Evolutionary conservation across 441 rosid species (phyloP).

Genomic region (Euphorbia corollata): DNA sequence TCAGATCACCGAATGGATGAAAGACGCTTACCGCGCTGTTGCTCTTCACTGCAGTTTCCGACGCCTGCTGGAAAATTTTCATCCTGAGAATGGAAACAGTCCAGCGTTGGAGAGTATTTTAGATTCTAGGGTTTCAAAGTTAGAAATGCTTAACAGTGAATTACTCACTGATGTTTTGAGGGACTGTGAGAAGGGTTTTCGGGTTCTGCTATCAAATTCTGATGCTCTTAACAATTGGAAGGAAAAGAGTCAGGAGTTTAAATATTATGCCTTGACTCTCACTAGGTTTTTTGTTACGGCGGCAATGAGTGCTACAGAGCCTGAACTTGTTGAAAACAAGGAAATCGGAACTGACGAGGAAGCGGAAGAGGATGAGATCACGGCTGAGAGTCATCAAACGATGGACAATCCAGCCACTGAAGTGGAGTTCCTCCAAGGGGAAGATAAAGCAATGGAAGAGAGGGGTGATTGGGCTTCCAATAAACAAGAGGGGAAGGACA

Average conservation of each 20-base stretch:
- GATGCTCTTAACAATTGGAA: slow-evolving; percentile 16
- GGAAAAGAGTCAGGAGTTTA: slow-evolving; percentile 23
- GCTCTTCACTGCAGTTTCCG: slow-evolving; percentile 46
- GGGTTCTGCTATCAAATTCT: slow-evolving; percentile 26
- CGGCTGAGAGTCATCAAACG: neutral
- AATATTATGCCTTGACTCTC: slow-evolving; percentile 26
- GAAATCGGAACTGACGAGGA: neutral
- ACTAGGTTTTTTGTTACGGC: slow-evolving; percentile 28
- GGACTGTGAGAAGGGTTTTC: slow-evolving; percentile 25
- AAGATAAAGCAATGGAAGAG: neutral
- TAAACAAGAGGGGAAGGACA: too few species aligned
- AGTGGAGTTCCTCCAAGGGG: neutral
- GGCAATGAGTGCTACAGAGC: too few species aligned
- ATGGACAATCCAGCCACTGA: neutral
- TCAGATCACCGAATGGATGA: slow-evolving; percentile 32
- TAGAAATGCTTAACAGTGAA: slow-evolving; percentile 24
- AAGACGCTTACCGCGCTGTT: slow-evolving; percentile 38
- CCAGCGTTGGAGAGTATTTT: slow-evolving; percentile 32
- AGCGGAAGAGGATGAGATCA: neutral
- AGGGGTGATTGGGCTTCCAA: neutral
- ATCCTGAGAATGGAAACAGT: slow-evolving; percentile 13
- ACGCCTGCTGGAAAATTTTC: slow-evolving; percentile 14
- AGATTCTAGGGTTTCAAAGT: slow-evolving; percentile 24
- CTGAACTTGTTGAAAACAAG: slow-evolving; percentile 24
- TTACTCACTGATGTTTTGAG: slow-evolving; percentile 23